Conservation (phyloP, 768 basidiomycete genomes). For the Galerina sulciceps region DNA sequence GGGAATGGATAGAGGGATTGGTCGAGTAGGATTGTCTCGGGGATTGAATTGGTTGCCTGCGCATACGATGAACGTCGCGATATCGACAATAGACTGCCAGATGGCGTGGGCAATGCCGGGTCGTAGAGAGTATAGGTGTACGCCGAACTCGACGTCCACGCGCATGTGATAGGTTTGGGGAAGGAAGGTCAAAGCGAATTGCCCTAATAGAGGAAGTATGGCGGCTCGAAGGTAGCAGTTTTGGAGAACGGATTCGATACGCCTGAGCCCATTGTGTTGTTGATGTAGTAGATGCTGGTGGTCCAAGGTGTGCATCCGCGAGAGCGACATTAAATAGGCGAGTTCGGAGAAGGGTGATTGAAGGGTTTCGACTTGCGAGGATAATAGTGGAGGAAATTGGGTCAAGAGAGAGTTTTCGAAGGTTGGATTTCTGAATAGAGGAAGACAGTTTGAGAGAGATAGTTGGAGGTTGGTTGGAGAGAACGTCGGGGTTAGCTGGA, state of each 20-base stretch:
- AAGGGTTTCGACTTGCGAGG: no score
- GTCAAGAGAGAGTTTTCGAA: no score
- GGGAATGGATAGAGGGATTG: neutral
- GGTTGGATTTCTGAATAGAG: no score
- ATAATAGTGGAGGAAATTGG: no score
- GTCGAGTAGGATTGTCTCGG: neutral
- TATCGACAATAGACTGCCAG: neutral
- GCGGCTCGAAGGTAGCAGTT: neutral
- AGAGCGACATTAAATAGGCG: neutral
- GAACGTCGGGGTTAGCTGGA: no score
- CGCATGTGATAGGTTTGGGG: neutral
- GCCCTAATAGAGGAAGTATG: neutral
- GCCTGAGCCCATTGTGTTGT: no score
- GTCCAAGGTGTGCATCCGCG: neutral
- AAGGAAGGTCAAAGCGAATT: neutral
- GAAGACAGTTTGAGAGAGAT: no score
- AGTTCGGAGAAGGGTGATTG: no score
- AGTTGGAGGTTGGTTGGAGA: no score
- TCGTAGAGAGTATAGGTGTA: neutral
- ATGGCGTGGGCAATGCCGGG: neutral
- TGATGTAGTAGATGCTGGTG: neutral
- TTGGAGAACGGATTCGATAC: neutral
- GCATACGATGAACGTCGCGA: neutral
- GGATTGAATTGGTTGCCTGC: neutral
- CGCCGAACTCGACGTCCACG: neutral